These are phyloP conservation scores for Coemansia sp. DNA, from an alignment of 192 early-diverging fungal genomes.

Conservation along the genomic window DNA sequence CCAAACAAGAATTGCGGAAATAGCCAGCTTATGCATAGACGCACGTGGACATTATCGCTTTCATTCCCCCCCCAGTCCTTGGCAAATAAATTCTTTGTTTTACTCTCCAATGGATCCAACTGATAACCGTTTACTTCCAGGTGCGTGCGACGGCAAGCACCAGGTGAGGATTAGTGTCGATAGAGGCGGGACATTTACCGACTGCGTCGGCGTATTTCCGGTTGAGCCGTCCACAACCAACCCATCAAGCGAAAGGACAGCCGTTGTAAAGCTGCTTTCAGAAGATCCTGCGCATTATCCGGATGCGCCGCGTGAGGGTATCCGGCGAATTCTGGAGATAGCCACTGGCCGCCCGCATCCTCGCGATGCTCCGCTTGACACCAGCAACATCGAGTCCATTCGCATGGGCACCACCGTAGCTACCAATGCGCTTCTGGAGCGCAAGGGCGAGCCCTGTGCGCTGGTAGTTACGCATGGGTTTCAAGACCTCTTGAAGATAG, in stretches of 20 bases:
- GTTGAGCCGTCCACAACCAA: slow-evolving; percentile 32
- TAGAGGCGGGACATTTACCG: slow-evolving; percentile 96
- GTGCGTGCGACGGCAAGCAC: slow-evolving; percentile 13
- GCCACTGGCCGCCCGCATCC: slow-evolving; percentile 70
- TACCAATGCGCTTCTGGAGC: slow-evolving; percentile 85
- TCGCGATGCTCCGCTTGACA: slow-evolving; percentile 68
- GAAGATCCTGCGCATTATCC: slow-evolving; percentile 87
- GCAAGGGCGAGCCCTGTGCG: slow-evolving; percentile 85
- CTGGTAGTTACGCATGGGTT: slow-evolving; percentile 91
- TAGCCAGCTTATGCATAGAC: too few relatives aligned
- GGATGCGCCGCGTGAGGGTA: slow-evolving; percentile 94
- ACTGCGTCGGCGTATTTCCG: slow-evolving; percentile 80
- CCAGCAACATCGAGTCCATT: slow-evolving; percentile 68
- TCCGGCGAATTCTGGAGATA: slow-evolving; percentile 79
- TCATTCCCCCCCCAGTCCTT: too few relatives aligned
- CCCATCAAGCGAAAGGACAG: slow-evolving; percentile 55
- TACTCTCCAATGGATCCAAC: slow-evolving; percentile 2
- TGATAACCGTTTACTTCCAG: slow-evolving; percentile 10
- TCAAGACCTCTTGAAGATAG: slow-evolving; percentile 75
- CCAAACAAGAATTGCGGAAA: too few relatives aligned
- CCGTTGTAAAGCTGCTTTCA: slow-evolving; percentile 85
- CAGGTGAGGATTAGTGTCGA: slow-evolving; percentile 68
- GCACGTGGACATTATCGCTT: too few relatives aligned
- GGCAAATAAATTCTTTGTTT: not conserved
- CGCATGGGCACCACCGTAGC: slow-evolving; percentile 98